Evolutionary conservation across 495 filamentous ascomycete genomes (phyloP).

Genomic region (Podospora conica): DNA sequence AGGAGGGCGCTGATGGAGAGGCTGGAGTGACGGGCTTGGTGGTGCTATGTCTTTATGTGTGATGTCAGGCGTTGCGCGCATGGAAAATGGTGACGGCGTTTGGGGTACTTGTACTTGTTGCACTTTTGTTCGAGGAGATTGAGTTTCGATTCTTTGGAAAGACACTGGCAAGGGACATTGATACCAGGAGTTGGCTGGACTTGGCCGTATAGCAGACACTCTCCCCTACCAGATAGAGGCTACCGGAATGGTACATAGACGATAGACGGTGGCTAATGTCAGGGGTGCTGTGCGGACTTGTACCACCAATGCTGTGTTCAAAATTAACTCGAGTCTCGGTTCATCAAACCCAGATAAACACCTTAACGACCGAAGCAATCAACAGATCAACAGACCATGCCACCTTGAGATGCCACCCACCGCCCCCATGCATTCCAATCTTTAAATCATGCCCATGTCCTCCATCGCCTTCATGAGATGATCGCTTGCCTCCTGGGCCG

Average conservation of each 20-base stretch:
- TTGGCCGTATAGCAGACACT: neutral
- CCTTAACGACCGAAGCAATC: no score
- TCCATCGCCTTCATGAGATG: slow-evolving; percentile 28
- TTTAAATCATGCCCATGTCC: slow-evolving; percentile 35
- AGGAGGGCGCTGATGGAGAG: slow-evolving; percentile 48
- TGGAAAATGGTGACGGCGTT: slow-evolving; percentile 2
- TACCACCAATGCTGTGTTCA: no score
- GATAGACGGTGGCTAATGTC: neutral
- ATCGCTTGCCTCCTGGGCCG: slow-evolving; percentile 20
- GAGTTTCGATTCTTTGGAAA: neutral
- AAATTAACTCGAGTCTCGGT: no score
- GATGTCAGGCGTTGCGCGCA: neutral
- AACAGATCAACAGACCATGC: slow-evolving; percentile 1
- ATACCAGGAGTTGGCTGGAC: slow-evolving; percentile 3
- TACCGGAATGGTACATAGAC: neutral
- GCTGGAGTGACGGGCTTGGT: slow-evolving; percentile 22
- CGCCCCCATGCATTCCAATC: neutral
- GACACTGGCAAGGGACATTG: slow-evolving; percentile 3
- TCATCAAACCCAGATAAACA: neutral
- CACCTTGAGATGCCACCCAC: neutral
- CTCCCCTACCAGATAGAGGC: neutral
- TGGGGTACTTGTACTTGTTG: neutral
- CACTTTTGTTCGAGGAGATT: neutral
- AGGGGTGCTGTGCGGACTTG: neutral
- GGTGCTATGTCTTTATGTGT: slow-evolving; percentile 1